These are phyloP conservation scores for Penicillium silybi DNA, from an alignment of 495 filamentous ascomycete species.

Conservation along the genomic window DNA sequence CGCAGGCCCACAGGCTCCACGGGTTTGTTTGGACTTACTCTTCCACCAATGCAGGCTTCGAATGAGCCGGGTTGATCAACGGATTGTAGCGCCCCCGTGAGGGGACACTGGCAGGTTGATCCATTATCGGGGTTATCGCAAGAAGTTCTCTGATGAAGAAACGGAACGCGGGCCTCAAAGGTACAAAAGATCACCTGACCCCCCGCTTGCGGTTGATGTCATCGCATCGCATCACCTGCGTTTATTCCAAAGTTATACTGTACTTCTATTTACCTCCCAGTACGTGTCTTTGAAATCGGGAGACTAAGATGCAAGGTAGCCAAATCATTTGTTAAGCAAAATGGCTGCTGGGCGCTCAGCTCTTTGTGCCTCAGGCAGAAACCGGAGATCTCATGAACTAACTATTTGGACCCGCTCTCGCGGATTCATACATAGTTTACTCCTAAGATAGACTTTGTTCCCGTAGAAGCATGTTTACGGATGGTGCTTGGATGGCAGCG, in stretches of 20 bases:
- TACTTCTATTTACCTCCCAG: no score
- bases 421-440: no score
- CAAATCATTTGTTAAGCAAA: no score
- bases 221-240: not conserved
- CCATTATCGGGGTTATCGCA: conserved; percentile 6
- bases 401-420: no score
- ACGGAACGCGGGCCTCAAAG: not conserved
- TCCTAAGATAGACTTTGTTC: no score
- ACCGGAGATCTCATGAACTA: no score
- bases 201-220: conserved; percentile 5
- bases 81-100: conserved; percentile 32
- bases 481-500: no score
- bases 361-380: no score
- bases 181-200: conserved; percentile 3
- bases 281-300: no score
- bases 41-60: conserved; percentile 37
- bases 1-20: not conserved
- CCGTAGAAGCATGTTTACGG: no score
- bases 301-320: no score
- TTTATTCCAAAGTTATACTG: not conserved
- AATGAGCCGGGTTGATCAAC: conserved; percentile 33
- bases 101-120: conserved; percentile 4
- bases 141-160: not conserved
- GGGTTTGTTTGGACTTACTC: conserved; percentile 27
- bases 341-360: no score